Conservation (phyloP, 345 rosid species). For the Lepidium aucheri region DNA sequence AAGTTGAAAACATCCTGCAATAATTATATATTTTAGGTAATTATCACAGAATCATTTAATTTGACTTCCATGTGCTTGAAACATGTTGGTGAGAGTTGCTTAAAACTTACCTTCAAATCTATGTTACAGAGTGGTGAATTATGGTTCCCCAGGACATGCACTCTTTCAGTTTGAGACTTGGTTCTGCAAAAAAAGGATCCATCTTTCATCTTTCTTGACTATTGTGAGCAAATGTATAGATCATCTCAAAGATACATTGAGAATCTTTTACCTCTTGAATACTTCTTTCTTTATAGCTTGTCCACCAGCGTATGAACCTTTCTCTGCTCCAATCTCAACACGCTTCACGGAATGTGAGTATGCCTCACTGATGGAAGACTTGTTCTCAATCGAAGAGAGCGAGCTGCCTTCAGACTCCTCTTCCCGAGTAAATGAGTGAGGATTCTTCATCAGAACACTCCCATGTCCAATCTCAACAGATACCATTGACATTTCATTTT, state of each 20-base stretch:
- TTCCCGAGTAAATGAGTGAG: slow-evolving; percentile 71
- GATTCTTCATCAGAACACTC: slow-evolving; percentile 80
- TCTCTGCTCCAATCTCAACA: slow-evolving; percentile 32
- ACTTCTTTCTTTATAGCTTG: slow-evolving; percentile 50
- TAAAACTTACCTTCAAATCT: slow-evolving; percentile 48
- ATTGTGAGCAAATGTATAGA: not conserved
- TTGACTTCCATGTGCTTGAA: not conserved
- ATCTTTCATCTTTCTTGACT: not conserved
- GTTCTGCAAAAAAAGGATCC: not conserved
- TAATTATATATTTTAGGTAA: not conserved
- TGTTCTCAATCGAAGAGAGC: slow-evolving; percentile 73
- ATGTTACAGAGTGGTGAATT: slow-evolving; percentile 62
- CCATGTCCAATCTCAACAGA: slow-evolving; percentile 98
- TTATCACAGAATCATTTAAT: not conserved
- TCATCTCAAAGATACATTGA: not conserved
- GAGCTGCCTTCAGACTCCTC: slow-evolving; percentile 99
- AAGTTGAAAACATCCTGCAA: slow-evolving; percentile 74
- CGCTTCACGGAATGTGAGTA: slow-evolving; percentile 44
- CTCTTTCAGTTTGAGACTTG: slow-evolving; percentile 52
- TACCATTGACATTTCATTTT: slow-evolving; percentile 82
- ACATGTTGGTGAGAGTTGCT: slow-evolving; percentile 9
- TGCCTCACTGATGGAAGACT: slow-evolving; percentile 44
- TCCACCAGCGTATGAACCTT: slow-evolving; percentile 33
- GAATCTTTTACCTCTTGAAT: slow-evolving; percentile 47
- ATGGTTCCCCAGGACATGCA: slow-evolving; percentile 45